A percentile compares a stretch with the other conserved stretches of the same genome.
Conservation (phyloP, 2,329 filamentous ascomycete genomes). For the Fusarium sp. region DNA sequence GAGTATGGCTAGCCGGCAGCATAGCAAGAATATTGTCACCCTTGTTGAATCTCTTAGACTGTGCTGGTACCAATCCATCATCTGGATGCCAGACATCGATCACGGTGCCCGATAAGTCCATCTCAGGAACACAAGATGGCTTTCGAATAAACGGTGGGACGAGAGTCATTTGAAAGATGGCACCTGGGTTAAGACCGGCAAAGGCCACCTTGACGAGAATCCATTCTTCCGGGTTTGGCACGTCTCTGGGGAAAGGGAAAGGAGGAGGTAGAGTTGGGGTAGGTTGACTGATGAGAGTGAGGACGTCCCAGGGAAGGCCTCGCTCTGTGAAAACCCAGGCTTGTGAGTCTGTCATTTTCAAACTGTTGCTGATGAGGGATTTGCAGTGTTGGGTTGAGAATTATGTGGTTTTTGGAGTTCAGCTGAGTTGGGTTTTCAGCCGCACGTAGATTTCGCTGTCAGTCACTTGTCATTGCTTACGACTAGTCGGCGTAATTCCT, state of each 20-base stretch:
- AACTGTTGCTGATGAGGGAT: not conserved
- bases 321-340: slow-evolving; percentile 10
- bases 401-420: not conserved
- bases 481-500: slow-evolving; percentile 15
- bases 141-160: slow-evolving; percentile 56
- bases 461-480: not conserved
- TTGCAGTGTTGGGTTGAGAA: not conserved
- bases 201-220: slow-evolving; percentile 58
- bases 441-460: slow-evolving; percentile 1
- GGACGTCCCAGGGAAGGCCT: slow-evolving; percentile 10
- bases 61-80: slow-evolving; percentile 27
- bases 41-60: slow-evolving; percentile 9
- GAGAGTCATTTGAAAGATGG: slow-evolving; percentile 58
- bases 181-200: slow-evolving; percentile 61
- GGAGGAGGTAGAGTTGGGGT: slow-evolving; percentile 5
- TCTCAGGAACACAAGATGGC: slow-evolving; percentile 56
- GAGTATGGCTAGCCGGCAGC: slow-evolving; percentile 6
- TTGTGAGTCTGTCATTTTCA: slow-evolving; percentile 2
- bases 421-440: not conserved
- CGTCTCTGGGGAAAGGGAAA: slow-evolving; percentile 48
- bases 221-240: slow-evolving; percentile 52
- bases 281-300: slow-evolving; percentile 1
- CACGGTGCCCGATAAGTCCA: slow-evolving; percentile 60
- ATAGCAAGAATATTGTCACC: slow-evolving; percentile 10
- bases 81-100: slow-evolving; percentile 53